Evolutionary conservation across 352 stramenopile genomes (phyloP).

Genomic region (Phytophthora quininea): DNA sequence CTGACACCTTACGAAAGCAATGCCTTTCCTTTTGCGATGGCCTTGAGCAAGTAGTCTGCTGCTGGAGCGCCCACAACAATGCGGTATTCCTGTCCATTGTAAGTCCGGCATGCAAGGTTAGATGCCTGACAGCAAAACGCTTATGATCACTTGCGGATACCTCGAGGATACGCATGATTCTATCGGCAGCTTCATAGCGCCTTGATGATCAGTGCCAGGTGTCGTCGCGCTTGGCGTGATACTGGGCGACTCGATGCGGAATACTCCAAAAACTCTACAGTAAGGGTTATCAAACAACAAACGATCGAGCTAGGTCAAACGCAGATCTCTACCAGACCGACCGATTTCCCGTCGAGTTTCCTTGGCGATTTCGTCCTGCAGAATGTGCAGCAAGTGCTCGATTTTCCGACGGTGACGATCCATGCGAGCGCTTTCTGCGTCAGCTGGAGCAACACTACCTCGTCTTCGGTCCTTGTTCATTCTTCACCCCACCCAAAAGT

Average conservation of each 20-base stretch:
- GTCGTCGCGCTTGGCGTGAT: conserved; percentile 43
- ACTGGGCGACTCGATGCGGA: conserved; percentile 18
- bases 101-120: background rate
- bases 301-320: too few species aligned
- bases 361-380: conserved; percentile 63
- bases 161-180: conserved; percentile 83
- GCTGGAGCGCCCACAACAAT: conserved; percentile 46
- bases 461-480: background rate
- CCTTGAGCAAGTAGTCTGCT: conserved; percentile 41
- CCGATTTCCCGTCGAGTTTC: conserved; percentile 68
- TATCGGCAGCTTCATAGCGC: conserved; percentile 69
- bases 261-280: conserved; percentile 33
- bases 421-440: conserved; percentile 37
- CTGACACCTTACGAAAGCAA: background rate
- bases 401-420: conserved; percentile 62
- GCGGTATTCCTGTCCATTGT: conserved; percentile 44
- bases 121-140: background rate
- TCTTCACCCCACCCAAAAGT: background rate
- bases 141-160: conserved; percentile 24
- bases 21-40: conserved; percentile 39
- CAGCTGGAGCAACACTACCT: conserved; percentile 4
- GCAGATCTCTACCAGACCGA: conserved; percentile 17
- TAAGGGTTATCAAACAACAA: background rate
- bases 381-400: conserved; percentile 56
- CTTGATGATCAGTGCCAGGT: conserved; percentile 49